Evolutionary conservation across 2,329 filamentous ascomycete genomes (phyloP).

Genomic region (Pseudogymnoascus sp.): DNA sequence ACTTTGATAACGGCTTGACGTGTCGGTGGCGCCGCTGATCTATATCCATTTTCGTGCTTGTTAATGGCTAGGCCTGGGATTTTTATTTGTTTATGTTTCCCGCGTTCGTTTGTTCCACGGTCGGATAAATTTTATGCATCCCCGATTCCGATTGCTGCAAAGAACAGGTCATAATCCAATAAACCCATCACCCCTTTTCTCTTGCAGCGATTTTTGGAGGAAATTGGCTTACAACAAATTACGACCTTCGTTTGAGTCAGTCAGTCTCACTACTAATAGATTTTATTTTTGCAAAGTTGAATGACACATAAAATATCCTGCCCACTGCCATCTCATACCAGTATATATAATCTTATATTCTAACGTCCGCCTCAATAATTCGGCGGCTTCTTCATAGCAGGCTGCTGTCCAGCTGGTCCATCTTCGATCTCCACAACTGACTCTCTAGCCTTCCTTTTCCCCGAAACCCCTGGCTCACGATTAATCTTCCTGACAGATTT

Average conservation of each 20-base stretch:
- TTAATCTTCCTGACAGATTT: not conserved
- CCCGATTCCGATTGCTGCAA: not conserved
- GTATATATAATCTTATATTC: not conserved
- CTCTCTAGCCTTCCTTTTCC: not conserved
- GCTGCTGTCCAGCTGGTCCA: not conserved
- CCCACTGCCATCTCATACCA: not conserved
- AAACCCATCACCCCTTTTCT: not conserved
- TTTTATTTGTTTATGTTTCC: not conserved
- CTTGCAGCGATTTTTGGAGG: not conserved
- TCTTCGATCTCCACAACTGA: not conserved
- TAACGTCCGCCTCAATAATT: not conserved
- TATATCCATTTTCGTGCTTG: not conserved
- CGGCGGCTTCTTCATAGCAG: not conserved
- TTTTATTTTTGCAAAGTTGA: not conserved
- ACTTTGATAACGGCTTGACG: constrained; percentile 2
- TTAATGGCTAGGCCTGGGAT: not conserved
- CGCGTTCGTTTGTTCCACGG: not conserved
- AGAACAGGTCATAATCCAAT: not conserved
- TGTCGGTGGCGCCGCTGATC: constrained; percentile 6
- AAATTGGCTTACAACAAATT: not conserved
- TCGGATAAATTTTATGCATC: constrained; percentile 4
- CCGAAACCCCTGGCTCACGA: not conserved
- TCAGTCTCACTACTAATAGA: not conserved
- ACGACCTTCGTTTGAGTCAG: not conserved
- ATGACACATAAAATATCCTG: not conserved